Base-by-base conservation (phyloP, 2,329 filamentous ascomycete genomes). In the Neopestalotiopsis sp. region DNA sequence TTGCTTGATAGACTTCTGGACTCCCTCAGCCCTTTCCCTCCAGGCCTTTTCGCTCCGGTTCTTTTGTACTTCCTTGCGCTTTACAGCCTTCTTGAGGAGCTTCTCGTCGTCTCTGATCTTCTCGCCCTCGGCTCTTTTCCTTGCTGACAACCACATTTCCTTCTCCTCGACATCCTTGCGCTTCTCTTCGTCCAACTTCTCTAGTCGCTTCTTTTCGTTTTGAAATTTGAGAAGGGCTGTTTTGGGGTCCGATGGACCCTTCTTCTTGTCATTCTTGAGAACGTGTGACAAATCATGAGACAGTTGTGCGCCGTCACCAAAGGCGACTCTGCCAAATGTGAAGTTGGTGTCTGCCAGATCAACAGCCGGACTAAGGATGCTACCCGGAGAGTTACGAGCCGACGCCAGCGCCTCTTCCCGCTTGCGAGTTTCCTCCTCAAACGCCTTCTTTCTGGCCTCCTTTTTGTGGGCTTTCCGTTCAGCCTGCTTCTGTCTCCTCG, bases 31-130 rank as follows among this genome's bases (percentile, higher is more conserved):
- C 63, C 93, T 87, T 68, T 94, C 92, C 61, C 84, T 87, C 93
- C 96, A 98, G 77, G 96, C 94, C 78, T 92, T 91, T 79, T 94
- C 94, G 78, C 93, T 97, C 89, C 96, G 97, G 82, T 91, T 92
- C 89, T 98, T 98, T 66, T 88, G 85, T 73, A 91, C 90, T 76
- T 98, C 94, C 84, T 97, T 97, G 73, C 95, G 91, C 87, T 98
- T 98, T 73, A 98, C 85, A 0, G 95, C 93, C 86, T 97, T 98
- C 86, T 97, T 98, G 34, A 99, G 87, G 68, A 97, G 83, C 61
- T 88, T 90, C 71, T 94, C 94, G 79, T 97, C 94, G 77, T 98
- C 94, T 70, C 88, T 90, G 42, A 98, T 91, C 78, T 94, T 93
- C 77, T 97, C 95, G 63, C 96, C 96, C 79, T 97, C 93, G 1